phyloP scores from a whole-genome alignment of 202 grass and related monocot genomes.

The Schoenoplectus triqueter region DNA sequence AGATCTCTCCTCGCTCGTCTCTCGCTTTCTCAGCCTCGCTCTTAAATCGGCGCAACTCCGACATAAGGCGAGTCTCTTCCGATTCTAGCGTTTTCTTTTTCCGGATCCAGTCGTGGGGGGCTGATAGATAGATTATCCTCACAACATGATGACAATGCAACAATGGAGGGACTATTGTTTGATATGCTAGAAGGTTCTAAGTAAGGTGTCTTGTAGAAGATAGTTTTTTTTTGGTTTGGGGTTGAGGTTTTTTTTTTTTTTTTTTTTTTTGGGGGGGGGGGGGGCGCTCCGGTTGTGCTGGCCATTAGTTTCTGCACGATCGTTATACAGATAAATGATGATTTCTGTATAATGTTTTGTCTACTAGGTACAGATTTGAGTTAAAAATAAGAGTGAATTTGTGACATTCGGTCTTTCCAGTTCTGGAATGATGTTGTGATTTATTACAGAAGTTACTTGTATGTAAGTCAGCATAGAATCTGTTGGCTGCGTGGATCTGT shows the following conservation, averaged over 20 bases:
- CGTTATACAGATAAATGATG: background rate
- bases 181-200: background rate
- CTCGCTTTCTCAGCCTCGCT: background rate
- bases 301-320: background rate
- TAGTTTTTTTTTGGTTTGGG: no score
- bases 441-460: background rate
- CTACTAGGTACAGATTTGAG: background rate
- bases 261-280: background rate
- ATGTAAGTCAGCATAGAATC: background rate
- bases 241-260: no score
- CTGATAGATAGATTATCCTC: background rate
- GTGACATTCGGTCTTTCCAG: background rate
- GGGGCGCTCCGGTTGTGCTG: background rate
- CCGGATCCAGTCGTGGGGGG: background rate
- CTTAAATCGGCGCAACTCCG: conserved; percentile 4
- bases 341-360: background rate
- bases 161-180: background rate
- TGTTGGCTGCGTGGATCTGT: background rate
- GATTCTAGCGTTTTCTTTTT: background rate
- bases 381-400: background rate
- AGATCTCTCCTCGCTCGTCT: conserved; percentile 10
- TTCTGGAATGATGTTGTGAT: background rate
- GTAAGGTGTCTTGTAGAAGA: background rate
- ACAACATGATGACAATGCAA: background rate
- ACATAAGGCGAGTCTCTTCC: conserved; percentile 12